Percentiles rank a stretch among this genome's conserved stretches.
Evolutionary conservation across 805 yeast species (phyloP).

Genomic region (Lipomyces mesembrius): DNA sequence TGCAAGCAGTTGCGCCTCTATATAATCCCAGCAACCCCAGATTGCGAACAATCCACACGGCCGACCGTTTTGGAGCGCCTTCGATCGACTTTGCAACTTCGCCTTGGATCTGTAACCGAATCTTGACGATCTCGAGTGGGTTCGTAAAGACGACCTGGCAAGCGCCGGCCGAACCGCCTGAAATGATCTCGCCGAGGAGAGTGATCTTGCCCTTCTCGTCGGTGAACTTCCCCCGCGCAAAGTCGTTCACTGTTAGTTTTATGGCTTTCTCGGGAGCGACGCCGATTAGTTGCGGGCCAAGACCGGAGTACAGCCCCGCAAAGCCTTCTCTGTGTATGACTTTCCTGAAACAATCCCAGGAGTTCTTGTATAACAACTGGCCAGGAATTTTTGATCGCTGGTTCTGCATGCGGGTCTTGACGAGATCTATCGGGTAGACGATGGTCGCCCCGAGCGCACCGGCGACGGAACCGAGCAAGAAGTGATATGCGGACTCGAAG

Average conservation of each 20-base stretch:
- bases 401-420: slow-evolving; percentile 97
- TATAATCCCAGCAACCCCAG: slow-evolving; percentile 85
- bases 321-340: slow-evolving; percentile 78
- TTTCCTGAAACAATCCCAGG: slow-evolving; percentile 82
- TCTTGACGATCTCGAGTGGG: slow-evolving; percentile 94
- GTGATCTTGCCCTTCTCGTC: slow-evolving; percentile 56
- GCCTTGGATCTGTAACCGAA: slow-evolving; percentile 92
- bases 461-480: slow-evolving; percentile 88
- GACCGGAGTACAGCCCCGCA: slow-evolving; percentile 86
- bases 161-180: slow-evolving; percentile 95
- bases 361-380: slow-evolving; percentile 65
- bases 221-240: slow-evolving; percentile 76
- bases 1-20: slow-evolving; percentile 89
- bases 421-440: slow-evolving; percentile 94
- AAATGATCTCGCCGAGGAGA: slow-evolving; percentile 68
- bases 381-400: slow-evolving; percentile 65
- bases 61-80: slow-evolving; percentile 55
- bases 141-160: slow-evolving; percentile 96
- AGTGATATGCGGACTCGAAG: slow-evolving; percentile 85
- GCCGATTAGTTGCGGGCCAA: slow-evolving; percentile 92
- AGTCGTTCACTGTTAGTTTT: slow-evolving; percentile 90
- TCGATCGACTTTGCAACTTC: slow-evolving; percentile 54
- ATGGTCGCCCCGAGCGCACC: slow-evolving; percentile 99
- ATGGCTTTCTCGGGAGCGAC: slow-evolving; percentile 99
- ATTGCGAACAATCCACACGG: slow-evolving; percentile 72